These are phyloP conservation scores for Lagenidium sp. DNA, from an alignment of 352 stramenopile genomes.

Conservation along the genomic window DNA sequence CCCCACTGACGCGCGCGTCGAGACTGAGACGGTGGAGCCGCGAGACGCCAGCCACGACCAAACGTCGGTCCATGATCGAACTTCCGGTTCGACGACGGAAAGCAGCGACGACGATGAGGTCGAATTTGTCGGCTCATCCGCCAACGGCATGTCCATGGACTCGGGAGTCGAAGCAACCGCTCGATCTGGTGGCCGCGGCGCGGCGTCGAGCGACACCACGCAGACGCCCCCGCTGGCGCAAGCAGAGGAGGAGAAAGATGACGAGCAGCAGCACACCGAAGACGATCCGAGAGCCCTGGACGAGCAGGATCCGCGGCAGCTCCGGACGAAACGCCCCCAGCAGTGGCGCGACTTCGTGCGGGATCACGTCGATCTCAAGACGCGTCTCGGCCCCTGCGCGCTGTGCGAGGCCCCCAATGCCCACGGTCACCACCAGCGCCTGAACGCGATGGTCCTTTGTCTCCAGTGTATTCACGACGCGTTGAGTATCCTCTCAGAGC, in stretches of 20 bases:
- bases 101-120: constrained; percentile 8
- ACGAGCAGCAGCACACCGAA: neutral
- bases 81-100: no score
- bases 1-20: no score
- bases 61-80: no score
- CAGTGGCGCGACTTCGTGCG: no score
- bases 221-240: neutral
- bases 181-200: no score
- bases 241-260: no score
- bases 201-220: neutral
- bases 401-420: constrained; percentile 27
- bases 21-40: no score
- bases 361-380: constrained; percentile 23
- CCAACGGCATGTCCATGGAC: neutral
- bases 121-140: constrained; percentile 4
- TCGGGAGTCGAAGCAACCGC: neutral
- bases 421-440: constrained; percentile 31
- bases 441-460: constrained; percentile 49
- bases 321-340: no score
- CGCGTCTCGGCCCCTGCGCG: constrained; percentile 17
- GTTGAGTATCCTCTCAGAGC: no score
- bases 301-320: no score
- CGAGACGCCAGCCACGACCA: no score
- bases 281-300: no score
- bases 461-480: constrained; percentile 23